Conservation (phyloP, 805 yeast species). For the Ogataea naganishii region DNA sequence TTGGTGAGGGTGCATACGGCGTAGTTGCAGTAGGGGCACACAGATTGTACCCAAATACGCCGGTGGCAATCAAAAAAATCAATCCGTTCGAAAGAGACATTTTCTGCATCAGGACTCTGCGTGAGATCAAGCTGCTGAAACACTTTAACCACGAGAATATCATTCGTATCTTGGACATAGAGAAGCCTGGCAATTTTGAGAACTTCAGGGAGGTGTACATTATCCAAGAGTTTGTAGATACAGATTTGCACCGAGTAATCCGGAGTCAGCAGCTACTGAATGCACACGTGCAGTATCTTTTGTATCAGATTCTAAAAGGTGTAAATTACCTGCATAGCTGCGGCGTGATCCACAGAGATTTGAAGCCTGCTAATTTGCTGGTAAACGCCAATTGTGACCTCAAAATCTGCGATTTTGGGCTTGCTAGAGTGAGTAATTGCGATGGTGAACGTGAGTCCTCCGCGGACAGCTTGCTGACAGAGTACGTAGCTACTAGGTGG, state of each 20-base stretch:
- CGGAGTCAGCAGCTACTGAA: conserved; percentile 46
- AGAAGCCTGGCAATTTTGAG: conserved; percentile 52
- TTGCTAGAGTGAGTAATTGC: conserved; percentile 49
- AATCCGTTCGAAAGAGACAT: conserved; percentile 60
- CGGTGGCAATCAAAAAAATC: conserved; percentile 73
- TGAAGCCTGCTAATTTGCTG: conserved; percentile 66
- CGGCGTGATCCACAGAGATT: conserved; percentile 66
- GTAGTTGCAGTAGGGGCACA: conserved; percentile 66
- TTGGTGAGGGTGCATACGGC: conserved; percentile 83
- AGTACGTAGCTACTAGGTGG: conserved; percentile 82
- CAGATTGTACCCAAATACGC: conserved; percentile 41
- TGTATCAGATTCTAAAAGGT: conserved; percentile 64
- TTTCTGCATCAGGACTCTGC: conserved; percentile 58
- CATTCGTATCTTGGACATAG: conserved; percentile 55
- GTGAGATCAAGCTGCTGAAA: conserved; percentile 60
- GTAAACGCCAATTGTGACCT: conserved; percentile 65
- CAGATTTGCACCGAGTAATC: conserved; percentile 60
- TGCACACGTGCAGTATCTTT: conserved; percentile 63
- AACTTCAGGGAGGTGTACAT: conserved; percentile 63
- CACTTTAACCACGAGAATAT: conserved; percentile 71
- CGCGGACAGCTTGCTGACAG: conserved; percentile 43
- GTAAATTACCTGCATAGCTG: conserved; percentile 65
- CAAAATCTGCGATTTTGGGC: conserved; percentile 73
- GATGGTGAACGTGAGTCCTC: conserved; percentile 30
- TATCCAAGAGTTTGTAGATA: conserved; percentile 72